Percentiles rank a stretch among this genome's conserved stretches.
Evolutionary conservation across 116 monocot species (phyloP).

Genomic region (Papilionanthe hybrid): DNA sequence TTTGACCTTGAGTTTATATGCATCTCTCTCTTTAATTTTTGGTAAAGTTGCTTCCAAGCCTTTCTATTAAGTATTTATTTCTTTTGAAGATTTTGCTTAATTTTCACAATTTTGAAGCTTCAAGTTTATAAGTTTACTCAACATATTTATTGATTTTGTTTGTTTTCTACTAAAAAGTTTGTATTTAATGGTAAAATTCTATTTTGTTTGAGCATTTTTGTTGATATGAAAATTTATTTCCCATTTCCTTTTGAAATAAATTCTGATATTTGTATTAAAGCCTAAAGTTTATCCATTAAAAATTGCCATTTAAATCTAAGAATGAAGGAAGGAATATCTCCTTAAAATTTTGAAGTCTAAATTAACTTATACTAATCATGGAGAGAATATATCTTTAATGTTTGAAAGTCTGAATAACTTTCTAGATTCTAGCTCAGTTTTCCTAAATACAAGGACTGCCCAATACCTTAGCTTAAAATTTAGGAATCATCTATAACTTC

Average conservation of each 20-base stretch:
- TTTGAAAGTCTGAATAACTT: too few species aligned
- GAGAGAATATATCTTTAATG: too few species aligned
- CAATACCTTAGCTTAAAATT: too few species aligned
- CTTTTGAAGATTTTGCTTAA: neutral
- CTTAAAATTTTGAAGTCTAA: too few species aligned
- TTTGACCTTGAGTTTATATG: neutral
- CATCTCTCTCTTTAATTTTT: neutral
- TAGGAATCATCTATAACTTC: too few species aligned
- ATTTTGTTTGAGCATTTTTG: neutral
- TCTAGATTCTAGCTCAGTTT: too few species aligned
- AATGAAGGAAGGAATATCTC: too few species aligned
- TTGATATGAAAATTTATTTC: neutral
- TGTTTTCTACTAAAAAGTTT: neutral
- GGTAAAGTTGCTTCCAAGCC: neutral
- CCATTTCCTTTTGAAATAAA: neutral
- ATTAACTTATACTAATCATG: too few species aligned
- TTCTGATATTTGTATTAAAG: neutral
- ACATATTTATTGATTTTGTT: neutral
- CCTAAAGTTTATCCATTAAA: too few species aligned
- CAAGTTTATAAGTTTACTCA: neutral
- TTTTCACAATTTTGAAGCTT: neutral
- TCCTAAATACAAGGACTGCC: too few species aligned
- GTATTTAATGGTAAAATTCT: neutral
- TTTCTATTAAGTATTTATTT: neutral
- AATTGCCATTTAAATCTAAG: too few species aligned